These are phyloP conservation scores for Wickerhamomyces sp. DNA, from an alignment of 1,139 yeast genomes.

Conservation along the genomic window DNA sequence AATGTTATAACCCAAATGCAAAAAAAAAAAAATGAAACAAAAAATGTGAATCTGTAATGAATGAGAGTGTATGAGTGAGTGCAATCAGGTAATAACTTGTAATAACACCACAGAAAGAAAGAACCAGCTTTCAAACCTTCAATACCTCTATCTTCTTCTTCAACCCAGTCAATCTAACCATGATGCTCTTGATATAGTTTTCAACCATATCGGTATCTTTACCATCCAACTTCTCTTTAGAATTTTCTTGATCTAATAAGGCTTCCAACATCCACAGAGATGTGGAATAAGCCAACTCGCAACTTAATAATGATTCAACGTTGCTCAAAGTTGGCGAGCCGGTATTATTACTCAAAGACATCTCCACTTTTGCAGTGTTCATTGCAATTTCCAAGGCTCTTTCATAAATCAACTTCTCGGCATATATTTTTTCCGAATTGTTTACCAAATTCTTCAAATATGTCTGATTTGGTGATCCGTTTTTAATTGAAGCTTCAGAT, in stretches of 20 bases:
- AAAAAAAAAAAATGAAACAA: too few relatives aligned
- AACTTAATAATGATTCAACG: conserved; percentile 71
- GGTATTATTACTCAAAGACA: too few relatives aligned
- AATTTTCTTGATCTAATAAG: conserved; percentile 53
- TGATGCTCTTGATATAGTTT: conserved; percentile 69
- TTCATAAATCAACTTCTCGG: conserved; percentile 85
- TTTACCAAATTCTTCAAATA: conserved; percentile 6
- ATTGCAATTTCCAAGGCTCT: conserved; percentile 91
- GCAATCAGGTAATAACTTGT: too few relatives aligned
- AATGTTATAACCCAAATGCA: too few relatives aligned
- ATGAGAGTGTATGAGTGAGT: too few relatives aligned
- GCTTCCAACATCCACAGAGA: conserved; percentile 96
- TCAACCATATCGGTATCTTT: conserved; percentile 74
- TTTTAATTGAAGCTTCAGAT: conserved; percentile 2
- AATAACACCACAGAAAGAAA: too few relatives aligned
- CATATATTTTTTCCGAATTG: conserved; percentile 36
- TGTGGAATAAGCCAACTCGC: conserved; percentile 86
- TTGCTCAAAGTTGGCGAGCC: too few relatives aligned
- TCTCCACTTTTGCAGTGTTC: conserved; percentile 84
- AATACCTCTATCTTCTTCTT: conserved; percentile 23
- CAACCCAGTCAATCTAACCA: conserved; percentile 59
- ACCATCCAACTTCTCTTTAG: conserved; percentile 43
- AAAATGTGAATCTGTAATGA: too few relatives aligned
- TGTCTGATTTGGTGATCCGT: conserved; percentile 4
- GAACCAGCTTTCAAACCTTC: neutral